Conservation (phyloP, 345 rosid genomes). For the Reutealis trisperma region DNA sequence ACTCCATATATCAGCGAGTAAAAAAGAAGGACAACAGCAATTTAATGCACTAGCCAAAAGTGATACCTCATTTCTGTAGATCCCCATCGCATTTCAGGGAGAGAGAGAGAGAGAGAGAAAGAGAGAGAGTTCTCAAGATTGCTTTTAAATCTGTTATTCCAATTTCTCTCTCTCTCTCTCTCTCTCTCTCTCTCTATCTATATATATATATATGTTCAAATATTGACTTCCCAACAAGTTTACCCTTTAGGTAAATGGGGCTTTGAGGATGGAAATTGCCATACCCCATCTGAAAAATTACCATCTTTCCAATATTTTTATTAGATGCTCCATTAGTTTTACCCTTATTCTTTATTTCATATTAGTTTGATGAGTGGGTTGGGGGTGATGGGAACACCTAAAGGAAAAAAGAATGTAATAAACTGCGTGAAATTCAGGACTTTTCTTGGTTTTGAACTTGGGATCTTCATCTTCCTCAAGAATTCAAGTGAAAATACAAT, state of each 20-base stretch:
- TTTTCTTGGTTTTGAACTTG: not conserved
- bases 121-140: not conserved
- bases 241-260: not conserved
- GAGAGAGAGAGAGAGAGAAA: too few species aligned
- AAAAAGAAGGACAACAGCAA: not conserved
- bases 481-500: not conserved
- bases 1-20: not conserved
- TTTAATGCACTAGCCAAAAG: conserved; percentile 21
- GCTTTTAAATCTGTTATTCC: not conserved
- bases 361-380: too few species aligned
- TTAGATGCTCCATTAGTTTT: not conserved
- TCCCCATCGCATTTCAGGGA: not conserved
- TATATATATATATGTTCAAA: too few species aligned
- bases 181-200: too few species aligned
- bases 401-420: not conserved
- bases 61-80: not conserved
- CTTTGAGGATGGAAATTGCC: not conserved
- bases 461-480: conserved; percentile 1
- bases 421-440: not conserved
- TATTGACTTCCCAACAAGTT: not conserved
- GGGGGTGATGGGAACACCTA: not conserved
- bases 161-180: too few species aligned
- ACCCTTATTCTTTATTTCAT: not conserved
- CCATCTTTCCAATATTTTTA: not conserved
- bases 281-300: not conserved